A percentile compares a stretch with the other conserved stretches of the same genome.
Evolutionary conservation across 2,329 filamentous ascomycete species (phyloP).

Genomic region (Aspergillus spinulosporus): DNA sequence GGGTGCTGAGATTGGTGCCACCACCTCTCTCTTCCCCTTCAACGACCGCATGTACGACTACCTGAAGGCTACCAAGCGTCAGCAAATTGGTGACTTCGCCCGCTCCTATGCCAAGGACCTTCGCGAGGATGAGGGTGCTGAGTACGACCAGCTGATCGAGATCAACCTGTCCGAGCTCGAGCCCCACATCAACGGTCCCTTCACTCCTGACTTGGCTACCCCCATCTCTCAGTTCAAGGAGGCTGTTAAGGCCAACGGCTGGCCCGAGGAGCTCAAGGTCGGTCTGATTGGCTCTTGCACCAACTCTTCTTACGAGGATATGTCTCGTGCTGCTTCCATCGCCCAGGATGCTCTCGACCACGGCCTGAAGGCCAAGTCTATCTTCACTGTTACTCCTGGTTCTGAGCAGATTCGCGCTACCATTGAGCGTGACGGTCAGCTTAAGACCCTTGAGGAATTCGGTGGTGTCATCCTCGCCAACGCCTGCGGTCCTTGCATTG

Average conservation of each 20-base stretch:
- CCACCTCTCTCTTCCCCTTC: conserved; percentile 95
- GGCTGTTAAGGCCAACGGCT: conserved; percentile 89
- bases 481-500: conserved; percentile 89
- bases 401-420: conserved; percentile 96
- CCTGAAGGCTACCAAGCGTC: conserved; percentile 84
- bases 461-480: conserved; percentile 94
- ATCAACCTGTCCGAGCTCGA: conserved; percentile 94
- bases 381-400: conserved; percentile 94
- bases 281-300: conserved; percentile 98
- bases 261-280: conserved; percentile 95
- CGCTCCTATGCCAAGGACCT: conserved; percentile 82
- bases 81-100: conserved; percentile 86
- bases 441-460: conserved; percentile 93
- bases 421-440: conserved; percentile 84
- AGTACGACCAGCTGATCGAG: conserved; percentile 96
- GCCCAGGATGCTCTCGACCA: conserved; percentile 87
- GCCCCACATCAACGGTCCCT: conserved; percentile 97
- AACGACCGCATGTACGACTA: conserved; percentile 98
- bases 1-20: conserved; percentile 68
- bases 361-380: conserved; percentile 87
- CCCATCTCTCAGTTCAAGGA: conserved; percentile 97
- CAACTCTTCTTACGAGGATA: conserved; percentile 86
- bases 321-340: conserved; percentile 90
- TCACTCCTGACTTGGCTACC: conserved; percentile 96
- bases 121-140: conserved; percentile 79